A percentile compares a stretch with the other conserved stretches of the same genome.
Evolutionary conservation across 2,329 filamentous ascomycete species (phyloP).

Genomic region (Tolypocladium inflatum): DNA sequence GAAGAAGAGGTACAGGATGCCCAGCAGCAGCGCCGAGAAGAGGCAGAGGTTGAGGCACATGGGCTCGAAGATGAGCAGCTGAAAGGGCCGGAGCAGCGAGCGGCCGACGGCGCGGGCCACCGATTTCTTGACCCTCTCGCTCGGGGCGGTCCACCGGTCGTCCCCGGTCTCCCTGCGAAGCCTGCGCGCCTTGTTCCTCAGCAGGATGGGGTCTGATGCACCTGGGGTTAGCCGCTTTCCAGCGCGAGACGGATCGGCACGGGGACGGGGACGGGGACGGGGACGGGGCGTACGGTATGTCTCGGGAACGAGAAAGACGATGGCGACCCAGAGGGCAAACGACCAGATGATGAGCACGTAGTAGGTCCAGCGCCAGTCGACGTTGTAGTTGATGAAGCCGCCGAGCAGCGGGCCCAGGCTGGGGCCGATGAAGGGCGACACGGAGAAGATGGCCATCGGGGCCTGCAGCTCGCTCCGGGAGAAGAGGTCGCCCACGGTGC

Average conservation of each 20-base stretch:
- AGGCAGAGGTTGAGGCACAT: constrained; percentile 80
- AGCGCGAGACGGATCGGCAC: not conserved
- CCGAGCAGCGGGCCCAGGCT: constrained; percentile 53
- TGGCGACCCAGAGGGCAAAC: constrained; percentile 49
- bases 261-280: constrained; percentile 9
- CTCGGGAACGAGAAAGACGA: constrained; percentile 71
- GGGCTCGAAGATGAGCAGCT: constrained; percentile 71
- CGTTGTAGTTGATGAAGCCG: constrained; percentile 73
- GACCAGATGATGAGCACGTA: constrained; percentile 81
- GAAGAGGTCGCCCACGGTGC: constrained; percentile 78
- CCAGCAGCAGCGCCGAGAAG: constrained; percentile 75
- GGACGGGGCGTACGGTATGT: constrained; percentile 57
- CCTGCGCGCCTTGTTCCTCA: constrained; percentile 61
- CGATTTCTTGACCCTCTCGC: constrained; percentile 63
- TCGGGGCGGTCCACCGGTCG: constrained; percentile 63
- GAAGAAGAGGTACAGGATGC: constrained; percentile 85
- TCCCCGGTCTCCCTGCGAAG: constrained; percentile 71
- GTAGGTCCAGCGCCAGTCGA: constrained; percentile 73
- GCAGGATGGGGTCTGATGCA: constrained; percentile 50
- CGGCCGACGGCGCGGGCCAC: constrained; percentile 49
- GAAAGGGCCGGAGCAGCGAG: constrained; percentile 61
- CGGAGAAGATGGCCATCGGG: constrained; percentile 76
- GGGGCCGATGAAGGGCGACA: constrained; percentile 55
- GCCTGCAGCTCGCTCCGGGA: constrained; percentile 56
- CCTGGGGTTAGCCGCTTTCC: not conserved